Percentiles rank a stretch among this genome's conserved stretches.
These are phyloP conservation scores for Naganishia vaughanmartiniae DNA, from an alignment of 768 basidiomycete species.

Conservation along the genomic window DNA sequence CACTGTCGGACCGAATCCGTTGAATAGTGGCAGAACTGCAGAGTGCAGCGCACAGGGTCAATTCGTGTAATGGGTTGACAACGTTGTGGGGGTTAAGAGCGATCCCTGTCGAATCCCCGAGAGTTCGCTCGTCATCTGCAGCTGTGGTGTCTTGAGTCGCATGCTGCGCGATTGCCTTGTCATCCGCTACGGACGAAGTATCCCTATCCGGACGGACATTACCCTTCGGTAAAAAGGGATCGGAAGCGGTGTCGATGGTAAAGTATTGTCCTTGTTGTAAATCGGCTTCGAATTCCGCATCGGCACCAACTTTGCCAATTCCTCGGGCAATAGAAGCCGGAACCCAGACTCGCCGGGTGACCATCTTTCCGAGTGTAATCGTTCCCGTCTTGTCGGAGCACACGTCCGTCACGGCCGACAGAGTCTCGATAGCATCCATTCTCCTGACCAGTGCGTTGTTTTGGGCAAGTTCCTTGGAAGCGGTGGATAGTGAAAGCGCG, in stretches of 20 bases:
- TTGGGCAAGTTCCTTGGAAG: constrained; percentile 58
- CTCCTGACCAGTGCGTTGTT: constrained; percentile 63
- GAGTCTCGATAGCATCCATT: constrained; percentile 64
- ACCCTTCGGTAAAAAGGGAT: constrained; percentile 52
- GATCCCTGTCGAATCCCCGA: constrained; percentile 2
- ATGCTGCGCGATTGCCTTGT: constrained; percentile 27
- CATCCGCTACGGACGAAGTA: constrained; percentile 27
- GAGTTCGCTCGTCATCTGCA: constrained; percentile 32
- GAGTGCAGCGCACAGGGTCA: constrained; percentile 53
- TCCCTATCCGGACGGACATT: constrained; percentile 30
- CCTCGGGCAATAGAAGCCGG: constrained; percentile 46
- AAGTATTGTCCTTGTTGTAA: constrained; percentile 26
- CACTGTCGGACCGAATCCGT: constrained; percentile 23
- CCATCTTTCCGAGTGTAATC: constrained; percentile 56
- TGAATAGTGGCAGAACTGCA: constrained; percentile 54
- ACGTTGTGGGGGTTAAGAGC: constrained; percentile 44
- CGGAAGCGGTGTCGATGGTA: constrained; percentile 49
- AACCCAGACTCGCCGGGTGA: constrained; percentile 55
- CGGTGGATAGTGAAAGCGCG: constrained; percentile 61
- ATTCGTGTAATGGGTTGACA: constrained; percentile 42
- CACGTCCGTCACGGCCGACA: constrained; percentile 60
- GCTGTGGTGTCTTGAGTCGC: constrained; percentile 31
- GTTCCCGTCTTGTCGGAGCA: constrained; percentile 73
- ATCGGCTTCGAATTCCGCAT: constrained; percentile 40
- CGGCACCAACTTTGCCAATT: constrained; percentile 36